phyloP scores from a whole-genome alignment of 306 rosid species.

The Citrullus amarus region DNA sequence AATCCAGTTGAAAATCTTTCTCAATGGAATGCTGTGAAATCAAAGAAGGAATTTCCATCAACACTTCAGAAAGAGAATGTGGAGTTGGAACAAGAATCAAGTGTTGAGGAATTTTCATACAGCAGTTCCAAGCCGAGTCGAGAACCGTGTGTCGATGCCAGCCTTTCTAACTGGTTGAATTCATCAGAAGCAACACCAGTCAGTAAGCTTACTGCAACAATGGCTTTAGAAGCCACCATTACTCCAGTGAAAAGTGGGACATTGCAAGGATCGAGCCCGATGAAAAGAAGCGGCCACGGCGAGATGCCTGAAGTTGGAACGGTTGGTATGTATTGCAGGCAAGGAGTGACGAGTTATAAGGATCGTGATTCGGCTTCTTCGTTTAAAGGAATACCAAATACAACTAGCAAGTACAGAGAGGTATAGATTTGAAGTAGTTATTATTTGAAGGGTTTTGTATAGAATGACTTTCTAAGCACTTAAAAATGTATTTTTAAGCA shows the following conservation, averaged over 20 bases:
- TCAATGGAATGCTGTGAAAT: constrained; percentile 65
- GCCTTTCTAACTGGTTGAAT: constrained; percentile 79
- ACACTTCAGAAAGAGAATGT: constrained; percentile 57
- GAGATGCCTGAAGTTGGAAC: neutral
- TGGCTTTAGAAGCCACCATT: neutral
- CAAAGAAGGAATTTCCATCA: constrained; percentile 22
- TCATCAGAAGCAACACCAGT: constrained; percentile 28
- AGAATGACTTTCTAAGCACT: too few relatives aligned
- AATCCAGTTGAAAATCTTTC: constrained; percentile 69
- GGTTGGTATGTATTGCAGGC: neutral
- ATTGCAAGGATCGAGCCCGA: neutral
- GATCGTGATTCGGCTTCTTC: constrained; percentile 28
- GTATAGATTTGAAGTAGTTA: constrained; percentile 30
- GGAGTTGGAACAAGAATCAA: neutral
- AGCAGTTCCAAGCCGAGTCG: constrained; percentile 29
- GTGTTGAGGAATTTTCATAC: constrained; percentile 19
- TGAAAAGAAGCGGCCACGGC: neutral
- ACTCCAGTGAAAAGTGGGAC: neutral
- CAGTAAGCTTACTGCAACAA: neutral
- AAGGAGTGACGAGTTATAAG: neutral
- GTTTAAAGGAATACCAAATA: constrained; percentile 74
- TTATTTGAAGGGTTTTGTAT: neutral
- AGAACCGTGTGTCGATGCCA: constrained; percentile 61
- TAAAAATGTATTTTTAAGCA: too few relatives aligned
- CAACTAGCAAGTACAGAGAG: constrained; percentile 86